A percentile compares a stretch with the other conserved stretches of the same genome.
Evolutionary conservation across 441 rosid genomes (phyloP).

Genomic region (Pelargonium fulgidum): DNA sequence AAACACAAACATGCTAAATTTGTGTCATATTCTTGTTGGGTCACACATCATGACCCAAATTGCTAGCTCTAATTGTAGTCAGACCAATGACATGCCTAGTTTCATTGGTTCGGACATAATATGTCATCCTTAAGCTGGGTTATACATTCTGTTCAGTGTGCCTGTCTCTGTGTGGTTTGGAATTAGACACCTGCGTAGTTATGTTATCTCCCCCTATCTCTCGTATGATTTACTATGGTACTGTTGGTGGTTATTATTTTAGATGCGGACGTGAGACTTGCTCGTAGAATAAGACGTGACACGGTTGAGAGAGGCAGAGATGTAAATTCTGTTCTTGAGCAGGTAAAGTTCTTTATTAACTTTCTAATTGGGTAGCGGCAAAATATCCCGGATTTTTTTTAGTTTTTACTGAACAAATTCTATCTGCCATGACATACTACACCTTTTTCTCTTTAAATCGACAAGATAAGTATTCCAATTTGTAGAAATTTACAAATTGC

Average conservation of each 20-base stretch:
- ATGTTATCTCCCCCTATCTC: not conserved
- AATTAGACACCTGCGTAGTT: not conserved
- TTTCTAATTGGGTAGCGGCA: not conserved
- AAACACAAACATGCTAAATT: too few relatives aligned
- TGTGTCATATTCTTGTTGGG: too few relatives aligned
- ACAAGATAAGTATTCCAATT: too few relatives aligned
- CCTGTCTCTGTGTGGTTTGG: not conserved
- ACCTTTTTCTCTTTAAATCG: not conserved
- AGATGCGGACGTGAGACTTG: slow-evolving; percentile 98
- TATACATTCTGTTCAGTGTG: not conserved
- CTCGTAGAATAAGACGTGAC: slow-evolving; percentile 89
- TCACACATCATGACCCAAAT: too few relatives aligned
- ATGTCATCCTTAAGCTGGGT: not conserved
- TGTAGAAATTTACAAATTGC: too few relatives aligned
- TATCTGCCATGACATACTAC: not conserved
- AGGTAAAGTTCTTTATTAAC: slow-evolving; percentile 33
- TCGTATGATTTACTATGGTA: slow-evolving; percentile 7
- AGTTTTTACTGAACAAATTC: not conserved
- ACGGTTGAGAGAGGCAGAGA: slow-evolving; percentile 90
- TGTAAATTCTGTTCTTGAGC: slow-evolving; percentile 81
- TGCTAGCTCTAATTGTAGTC: not conserved
- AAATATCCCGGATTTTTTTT: not conserved
- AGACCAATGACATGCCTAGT: not conserved
- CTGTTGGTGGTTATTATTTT: slow-evolving; percentile 27
- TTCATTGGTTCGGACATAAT: not conserved